Base-by-base conservation (phyloP, 2,329 filamentous ascomycete species). In the Fusarium verrucosum region DNA sequence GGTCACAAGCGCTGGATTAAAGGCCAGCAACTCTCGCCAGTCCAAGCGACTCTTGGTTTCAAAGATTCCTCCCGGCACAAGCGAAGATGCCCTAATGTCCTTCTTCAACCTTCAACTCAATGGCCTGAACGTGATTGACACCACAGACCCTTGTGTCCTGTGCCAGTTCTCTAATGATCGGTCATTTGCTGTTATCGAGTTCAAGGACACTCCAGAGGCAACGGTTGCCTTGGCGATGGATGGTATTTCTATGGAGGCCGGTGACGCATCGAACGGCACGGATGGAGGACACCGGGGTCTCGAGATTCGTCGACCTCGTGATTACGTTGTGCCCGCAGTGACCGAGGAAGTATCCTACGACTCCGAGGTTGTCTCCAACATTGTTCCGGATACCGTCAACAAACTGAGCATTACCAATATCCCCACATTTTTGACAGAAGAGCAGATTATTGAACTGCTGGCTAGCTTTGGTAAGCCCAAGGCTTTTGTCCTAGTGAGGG, bases 81-180 rank as follows among this genome's bases (percentile, higher is more conserved):
- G 87, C 14, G 92, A 96, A 58, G 94, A 97, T 50, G 81, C 80
- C 62, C 76, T 99, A 36, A 80, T 90, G 59, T 85, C 88, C 20
- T 99, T 97, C 80, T 97, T 99, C 84, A 99, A 99, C 73, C 83
- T 97, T 22, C 94, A 98, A 76, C 85, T 99, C 47, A 98, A 99
- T 72, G 93, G 94, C n/a, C 82, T 99, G 42, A 99, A 99, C 72
- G 90, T 97, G 32, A 87, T 96, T 49, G 89, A 92, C 66, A 89
- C 87, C 65, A 85, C 86, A 42, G 94, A 98, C 71, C 94, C 94
- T 32, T 98, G 95, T 74, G 83, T 92, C 49, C 89, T 90, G 9
- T 92, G 90, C 33, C 92, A 97, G 70, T 83, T 98, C 53, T 90
- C 93, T 20, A 87, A 88, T 58, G 92, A 96, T 75, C 82, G 84